phyloP scores from a whole-genome alignment of 2,329 filamentous ascomycete species.

The Ceratocystis smalleyi region DNA sequence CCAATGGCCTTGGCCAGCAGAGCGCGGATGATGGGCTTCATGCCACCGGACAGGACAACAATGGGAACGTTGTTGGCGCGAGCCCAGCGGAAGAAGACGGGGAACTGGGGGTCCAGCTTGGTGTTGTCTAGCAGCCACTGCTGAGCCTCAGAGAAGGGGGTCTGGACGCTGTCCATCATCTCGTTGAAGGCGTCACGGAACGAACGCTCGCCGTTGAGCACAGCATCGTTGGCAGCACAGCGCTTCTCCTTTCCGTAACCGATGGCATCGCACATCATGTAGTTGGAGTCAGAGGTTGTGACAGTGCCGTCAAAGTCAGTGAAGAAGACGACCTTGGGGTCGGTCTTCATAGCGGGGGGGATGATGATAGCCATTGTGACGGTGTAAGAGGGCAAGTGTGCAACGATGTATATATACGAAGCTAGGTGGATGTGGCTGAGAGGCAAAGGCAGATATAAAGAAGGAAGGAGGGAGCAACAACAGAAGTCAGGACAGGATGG shows the following conservation, averaged over 20 bases:
- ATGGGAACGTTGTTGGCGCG: conserved; percentile 72
- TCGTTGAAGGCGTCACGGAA: conserved; percentile 80
- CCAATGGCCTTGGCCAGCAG: conserved; percentile 69
- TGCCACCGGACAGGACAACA: conserved; percentile 81
- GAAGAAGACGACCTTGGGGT: conserved; percentile 92
- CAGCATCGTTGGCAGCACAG: conserved; percentile 56
- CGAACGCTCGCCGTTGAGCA: conserved; percentile 51
- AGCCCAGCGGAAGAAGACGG: conserved; percentile 74
- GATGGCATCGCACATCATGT: conserved; percentile 74
- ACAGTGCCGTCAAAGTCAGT: conserved; percentile 98
- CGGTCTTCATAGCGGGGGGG: conserved; percentile 32
- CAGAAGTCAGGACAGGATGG: neutral
- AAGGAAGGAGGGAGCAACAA: neutral
- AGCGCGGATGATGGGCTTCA: conserved; percentile 79
- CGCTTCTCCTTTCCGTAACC: conserved; percentile 65
- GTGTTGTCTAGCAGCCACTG: conserved; percentile 65
- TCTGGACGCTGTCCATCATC: conserved; percentile 79
- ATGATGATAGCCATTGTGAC: conserved; percentile 15
- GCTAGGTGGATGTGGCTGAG: neutral
- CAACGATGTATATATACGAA: conserved; percentile 6
- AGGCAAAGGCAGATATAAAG: neutral
- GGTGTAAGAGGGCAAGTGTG: neutral
- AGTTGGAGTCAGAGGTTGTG: conserved; percentile 53
- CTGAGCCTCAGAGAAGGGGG: conserved; percentile 70
- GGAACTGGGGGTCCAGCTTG: conserved; percentile 75